Conservation (phyloP, 805 yeast genomes). For the Cyberlindnera suaveolens region DNA sequence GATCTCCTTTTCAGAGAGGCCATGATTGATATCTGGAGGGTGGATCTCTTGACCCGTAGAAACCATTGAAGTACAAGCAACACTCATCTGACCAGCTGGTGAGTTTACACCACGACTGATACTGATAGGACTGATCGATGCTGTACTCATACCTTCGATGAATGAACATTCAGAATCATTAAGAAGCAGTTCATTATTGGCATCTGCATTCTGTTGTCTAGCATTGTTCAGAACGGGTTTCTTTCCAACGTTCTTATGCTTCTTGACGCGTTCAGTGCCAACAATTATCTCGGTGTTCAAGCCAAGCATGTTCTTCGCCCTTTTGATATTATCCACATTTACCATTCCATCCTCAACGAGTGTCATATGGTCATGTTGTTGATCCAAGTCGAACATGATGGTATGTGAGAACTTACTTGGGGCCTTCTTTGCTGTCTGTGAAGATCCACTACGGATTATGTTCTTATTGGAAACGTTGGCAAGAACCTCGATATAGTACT, state of each 20-base stretch:
- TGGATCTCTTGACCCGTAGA: conserved; percentile 9
- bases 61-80: not conserved
- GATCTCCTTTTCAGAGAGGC: conserved; percentile 52
- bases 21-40: conserved; percentile 3
- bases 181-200: not conserved
- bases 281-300: conserved; percentile 72
- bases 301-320: conserved; percentile 74
- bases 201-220: not conserved
- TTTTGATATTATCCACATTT: conserved; percentile 74
- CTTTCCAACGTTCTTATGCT: conserved; percentile 10
- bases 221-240: conserved; percentile 7
- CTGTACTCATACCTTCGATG: conserved; percentile 15
- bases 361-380: conserved; percentile 18
- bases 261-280: conserved; percentile 58
- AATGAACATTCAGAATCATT: not conserved
- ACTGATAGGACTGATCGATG: conserved; percentile 23
- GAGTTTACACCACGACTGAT: conserved; percentile 7
- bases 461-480: conserved; percentile 70
- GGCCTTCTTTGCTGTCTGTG: conserved; percentile 22
- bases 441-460: conserved; percentile 19
- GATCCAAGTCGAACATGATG: conserved; percentile 21
- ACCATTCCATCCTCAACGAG: conserved; percentile 37
- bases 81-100: not conserved
- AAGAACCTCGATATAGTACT: conserved; percentile 77
- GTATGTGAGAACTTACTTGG: conserved; percentile 17